These are phyloP conservation scores for Pseudopyricularia javanii DNA, from an alignment of 2,329 filamentous ascomycete genomes.

Conservation along the genomic window DNA sequence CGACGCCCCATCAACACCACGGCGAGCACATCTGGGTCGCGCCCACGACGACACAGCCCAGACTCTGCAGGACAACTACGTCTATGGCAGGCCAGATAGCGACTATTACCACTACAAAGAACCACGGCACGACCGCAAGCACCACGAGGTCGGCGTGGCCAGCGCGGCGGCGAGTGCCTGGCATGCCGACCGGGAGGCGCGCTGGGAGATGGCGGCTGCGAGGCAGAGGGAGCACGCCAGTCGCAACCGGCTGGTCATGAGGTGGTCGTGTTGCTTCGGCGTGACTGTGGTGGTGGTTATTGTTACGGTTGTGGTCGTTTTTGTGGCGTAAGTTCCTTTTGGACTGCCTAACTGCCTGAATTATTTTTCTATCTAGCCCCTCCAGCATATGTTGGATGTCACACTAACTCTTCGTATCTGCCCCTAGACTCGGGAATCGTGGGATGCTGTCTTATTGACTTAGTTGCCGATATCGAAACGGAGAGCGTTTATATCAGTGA, in stretches of 20 bases:
- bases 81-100: background rate
- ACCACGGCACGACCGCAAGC: background rate
- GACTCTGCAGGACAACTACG: background rate
- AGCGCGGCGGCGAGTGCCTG: background rate
- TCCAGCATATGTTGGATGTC: background rate
- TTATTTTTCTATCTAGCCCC: too few species aligned
- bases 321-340: constrained; percentile 1
- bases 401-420: background rate
- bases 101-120: too few species aligned
- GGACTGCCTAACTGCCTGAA: too few species aligned
- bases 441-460: background rate
- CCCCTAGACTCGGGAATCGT: background rate
- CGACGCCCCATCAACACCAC: background rate
- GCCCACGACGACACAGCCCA: background rate
- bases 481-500: too few species aligned
- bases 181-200: background rate
- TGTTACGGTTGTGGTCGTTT: background rate
- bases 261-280: background rate
- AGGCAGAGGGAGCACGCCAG: background rate
- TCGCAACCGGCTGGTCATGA: background rate
- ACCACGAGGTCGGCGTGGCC: background rate
- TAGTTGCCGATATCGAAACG: background rate
- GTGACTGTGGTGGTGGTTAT: background rate
- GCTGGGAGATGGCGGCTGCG: background rate
- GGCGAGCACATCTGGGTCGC: background rate